Evolutionary conservation across 257 asterid genomes (phyloP), one percentile per base, ranked within the genome.

Genomic region (Ophiorrhiza pumila): DNA sequence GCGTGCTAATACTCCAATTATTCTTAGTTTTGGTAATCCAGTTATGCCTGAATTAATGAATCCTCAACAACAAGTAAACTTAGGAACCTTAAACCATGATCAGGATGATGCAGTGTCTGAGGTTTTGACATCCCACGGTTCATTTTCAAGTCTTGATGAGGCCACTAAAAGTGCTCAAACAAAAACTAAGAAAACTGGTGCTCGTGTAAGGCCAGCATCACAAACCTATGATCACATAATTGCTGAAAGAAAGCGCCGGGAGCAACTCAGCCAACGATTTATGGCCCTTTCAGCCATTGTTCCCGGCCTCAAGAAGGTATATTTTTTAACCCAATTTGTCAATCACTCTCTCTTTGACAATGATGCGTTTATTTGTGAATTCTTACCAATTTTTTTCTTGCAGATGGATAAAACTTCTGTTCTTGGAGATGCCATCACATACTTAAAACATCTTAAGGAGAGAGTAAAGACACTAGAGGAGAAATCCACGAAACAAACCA

Each of bases 291-390:
- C 89, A 0, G 71, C 84, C 62, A 78, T 82, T 32, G 82, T 85
- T 72, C 89, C 87, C 1, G 87, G 87, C 69, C 85, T 82, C 52
- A 82, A 83, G 65, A 85, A 85, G 85, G 89, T 85, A 69, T 0
- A 1, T 27, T 7, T 7, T 12, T n/a, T n/a, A n/a, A n/a, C n/a
- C n/a, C n/a, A n/a, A n/a, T n/a, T n/a, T n/a, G n/a, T n/a, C n/a
- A n/a, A n/a, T n/a, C n/a, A n/a, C n/a, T n/a, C n/a, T n/a, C n/a
- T n/a, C n/a, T n/a, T n/a, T n/a, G n/a, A n/a, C n/a, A n/a, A n/a
- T n/a, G n/a, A n/a, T n/a, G n/a, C n/a, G n/a, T n/a, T n/a, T n/a
- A n/a, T n/a, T n/a, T n/a, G n/a, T n/a, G n/a, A n/a, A n/a, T 11
- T 10, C 10, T 57, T 57, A 27, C 2, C 18, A 31, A 12, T 49